phyloP scores from a whole-genome alignment of 495 filamentous ascomycete species.

The Talaromyces wortmannii region DNA sequence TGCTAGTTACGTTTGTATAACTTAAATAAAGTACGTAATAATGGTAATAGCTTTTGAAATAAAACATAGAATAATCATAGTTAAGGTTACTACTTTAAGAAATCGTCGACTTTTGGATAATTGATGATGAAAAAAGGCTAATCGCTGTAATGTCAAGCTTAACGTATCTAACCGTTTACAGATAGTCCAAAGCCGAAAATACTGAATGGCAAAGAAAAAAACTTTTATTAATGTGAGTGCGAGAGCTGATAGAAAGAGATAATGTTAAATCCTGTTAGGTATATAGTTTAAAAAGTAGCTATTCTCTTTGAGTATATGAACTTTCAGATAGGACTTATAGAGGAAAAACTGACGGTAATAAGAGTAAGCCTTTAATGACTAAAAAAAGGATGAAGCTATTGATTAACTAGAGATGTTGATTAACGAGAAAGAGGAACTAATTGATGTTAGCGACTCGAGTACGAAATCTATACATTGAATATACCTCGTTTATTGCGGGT shows the following conservation, averaged over 20 bases:
- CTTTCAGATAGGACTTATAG: neutral
- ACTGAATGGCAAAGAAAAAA: neutral
- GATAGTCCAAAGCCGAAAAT: neutral
- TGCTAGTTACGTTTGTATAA: neutral
- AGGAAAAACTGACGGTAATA: neutral
- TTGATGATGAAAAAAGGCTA: neutral
- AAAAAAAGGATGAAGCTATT: neutral
- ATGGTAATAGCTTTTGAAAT: neutral
- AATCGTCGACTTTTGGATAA: neutral
- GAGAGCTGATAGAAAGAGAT: neutral
- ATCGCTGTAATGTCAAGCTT: neutral
- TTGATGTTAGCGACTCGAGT: neutral
- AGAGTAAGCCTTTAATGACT: neutral
- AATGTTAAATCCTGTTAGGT: neutral
- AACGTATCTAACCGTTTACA: neutral
- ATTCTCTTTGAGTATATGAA: neutral
- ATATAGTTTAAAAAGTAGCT: neutral
- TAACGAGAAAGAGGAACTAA: neutral
- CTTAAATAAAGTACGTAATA: neutral
- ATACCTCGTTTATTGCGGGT: neutral
- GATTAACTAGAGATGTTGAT: neutral
- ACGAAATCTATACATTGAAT: neutral
- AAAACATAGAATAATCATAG: neutral
- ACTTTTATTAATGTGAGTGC: neutral
- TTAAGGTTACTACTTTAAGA: neutral